Conservation (phyloP, 164 flowering plant species). For the Macadamia integrifolia region DNA sequence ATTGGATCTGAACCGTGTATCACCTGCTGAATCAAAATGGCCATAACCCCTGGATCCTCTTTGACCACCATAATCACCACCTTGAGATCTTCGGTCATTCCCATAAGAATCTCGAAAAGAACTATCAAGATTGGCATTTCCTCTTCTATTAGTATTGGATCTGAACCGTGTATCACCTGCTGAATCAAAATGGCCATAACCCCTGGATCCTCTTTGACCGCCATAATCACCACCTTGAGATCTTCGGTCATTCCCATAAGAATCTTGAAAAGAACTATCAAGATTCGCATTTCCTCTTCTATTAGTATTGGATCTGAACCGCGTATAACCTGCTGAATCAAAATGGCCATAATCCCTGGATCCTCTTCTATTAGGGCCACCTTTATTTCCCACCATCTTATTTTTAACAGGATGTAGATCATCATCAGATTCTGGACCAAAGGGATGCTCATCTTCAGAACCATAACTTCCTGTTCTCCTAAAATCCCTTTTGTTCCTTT, state of each 20-base stretch:
- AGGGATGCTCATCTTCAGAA: constrained; percentile 22
- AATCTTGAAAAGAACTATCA: constrained; percentile 5
- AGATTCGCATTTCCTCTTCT: constrained; percentile 5
- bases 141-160: constrained; percentile 17
- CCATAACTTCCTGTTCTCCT: constrained; percentile 23
- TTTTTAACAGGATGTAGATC: constrained; percentile 19
- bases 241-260: constrained; percentile 18
- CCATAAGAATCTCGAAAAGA: constrained; percentile 15
- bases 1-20: constrained; percentile 13
- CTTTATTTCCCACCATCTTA: constrained; percentile 26
- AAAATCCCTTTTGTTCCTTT: constrained; percentile 20
- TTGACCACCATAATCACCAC: constrained; percentile 7
- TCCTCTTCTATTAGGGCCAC: constrained; percentile 22
- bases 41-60: constrained; percentile 18
- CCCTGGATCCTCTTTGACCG: constrained; percentile 18
- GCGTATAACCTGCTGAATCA: constrained; percentile 11
- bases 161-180: constrained; percentile 12
- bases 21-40: constrained; percentile 18
- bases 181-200: constrained; percentile 17
- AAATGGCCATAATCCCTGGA: constrained; percentile 14
- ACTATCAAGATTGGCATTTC: too few species aligned
- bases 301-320: constrained; percentile 15
- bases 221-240: constrained; percentile 4
- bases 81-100: constrained; percentile 14
- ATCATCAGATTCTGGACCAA: constrained; percentile 45